phyloP scores from a whole-genome alignment of 305 asterid species.

The Solanum hybrid region DNA sequence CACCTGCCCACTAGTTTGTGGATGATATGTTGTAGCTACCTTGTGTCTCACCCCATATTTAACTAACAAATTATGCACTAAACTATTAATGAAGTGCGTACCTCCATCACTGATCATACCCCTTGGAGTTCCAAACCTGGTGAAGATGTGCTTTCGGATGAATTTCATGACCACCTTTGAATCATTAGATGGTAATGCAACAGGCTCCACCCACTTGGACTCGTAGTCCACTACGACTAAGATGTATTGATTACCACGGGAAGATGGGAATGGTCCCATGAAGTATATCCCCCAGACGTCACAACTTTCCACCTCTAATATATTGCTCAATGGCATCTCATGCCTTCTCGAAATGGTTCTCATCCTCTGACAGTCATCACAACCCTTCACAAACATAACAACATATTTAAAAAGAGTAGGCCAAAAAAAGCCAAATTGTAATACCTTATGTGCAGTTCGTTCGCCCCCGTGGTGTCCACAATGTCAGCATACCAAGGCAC shows the following conservation, averaged over 20 bases:
- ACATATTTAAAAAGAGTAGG: background rate
- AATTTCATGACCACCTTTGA: background rate
- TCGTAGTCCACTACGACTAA: background rate
- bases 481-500: background rate
- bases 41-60: background rate
- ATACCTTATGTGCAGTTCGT: background rate
- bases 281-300: background rate
- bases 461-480: background rate
- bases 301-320: background rate
- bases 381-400: background rate
- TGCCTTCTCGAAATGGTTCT: background rate
- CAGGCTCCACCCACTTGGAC: background rate
- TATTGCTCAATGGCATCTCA: background rate
- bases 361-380: background rate
- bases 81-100: background rate
- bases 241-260: background rate
- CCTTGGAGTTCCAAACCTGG: background rate
- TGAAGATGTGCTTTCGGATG: background rate
- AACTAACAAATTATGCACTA: background rate
- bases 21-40: background rate
- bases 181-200: background rate
- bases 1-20: background rate
- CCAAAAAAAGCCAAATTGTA: background rate
- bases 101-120: background rate
- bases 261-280: background rate